Conservation (phyloP, 1,284 basidiomycete genomes). For the Termitomyces sp. region DNA sequence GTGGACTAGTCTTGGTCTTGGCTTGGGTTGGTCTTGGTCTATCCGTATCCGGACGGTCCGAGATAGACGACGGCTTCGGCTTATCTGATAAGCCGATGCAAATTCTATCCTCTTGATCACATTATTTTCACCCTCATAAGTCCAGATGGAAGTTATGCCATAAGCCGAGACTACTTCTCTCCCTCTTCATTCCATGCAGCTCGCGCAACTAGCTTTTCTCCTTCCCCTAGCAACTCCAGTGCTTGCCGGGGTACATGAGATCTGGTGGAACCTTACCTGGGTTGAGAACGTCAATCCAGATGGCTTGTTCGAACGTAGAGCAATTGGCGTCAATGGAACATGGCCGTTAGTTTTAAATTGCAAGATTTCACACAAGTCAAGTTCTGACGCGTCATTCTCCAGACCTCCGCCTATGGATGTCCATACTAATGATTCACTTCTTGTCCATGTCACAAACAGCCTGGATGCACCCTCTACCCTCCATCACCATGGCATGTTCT, state of each 20-base stretch:
- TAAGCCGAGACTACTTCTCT: constrained; percentile 1
- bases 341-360: constrained; percentile 71
- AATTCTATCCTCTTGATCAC: neutral
- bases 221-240: constrained; percentile 30
- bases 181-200: constrained; percentile 9
- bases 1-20: no score
- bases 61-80: neutral
- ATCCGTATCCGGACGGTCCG: no score
- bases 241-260: constrained; percentile 56
- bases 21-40: no score
- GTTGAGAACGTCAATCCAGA: constrained; percentile 72
- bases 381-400: constrained; percentile 5
- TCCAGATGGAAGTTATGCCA: neutral
- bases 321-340: constrained; percentile 82
- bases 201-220: constrained; percentile 15
- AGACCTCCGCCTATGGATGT: constrained; percentile 79
- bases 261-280: constrained; percentile 81
- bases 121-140: constrained; percentile 5
- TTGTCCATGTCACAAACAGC: constrained; percentile 74
- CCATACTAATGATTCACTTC: constrained; percentile 65
- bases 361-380: neutral
- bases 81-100: constrained; percentile 14
- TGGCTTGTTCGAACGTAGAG: constrained; percentile 66
- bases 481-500: constrained; percentile 92
- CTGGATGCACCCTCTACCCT: constrained; percentile 60